Evolutionary conservation across 2,329 filamentous ascomycete species (phyloP), one percentile per base, ranked within the genome.

Genomic region (Diaporthe sp.): DNA sequence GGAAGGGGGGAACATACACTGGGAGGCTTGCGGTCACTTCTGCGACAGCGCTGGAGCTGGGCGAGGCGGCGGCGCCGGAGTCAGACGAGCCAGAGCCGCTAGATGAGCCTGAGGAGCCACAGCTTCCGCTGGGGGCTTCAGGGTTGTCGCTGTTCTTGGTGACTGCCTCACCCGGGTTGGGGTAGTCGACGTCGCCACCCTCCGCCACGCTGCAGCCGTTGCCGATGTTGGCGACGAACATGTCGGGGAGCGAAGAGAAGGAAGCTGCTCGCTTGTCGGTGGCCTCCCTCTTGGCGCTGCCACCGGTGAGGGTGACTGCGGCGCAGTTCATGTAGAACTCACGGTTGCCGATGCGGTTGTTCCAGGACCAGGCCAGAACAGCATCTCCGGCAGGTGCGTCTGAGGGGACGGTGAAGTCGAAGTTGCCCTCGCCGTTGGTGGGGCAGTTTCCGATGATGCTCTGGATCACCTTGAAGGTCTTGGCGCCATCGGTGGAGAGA

Each of bases 311-410:
- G 77, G 89, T 91, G 79, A 96, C 89, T 71, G 90, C 87, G 10
- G 94, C 94, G 81, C 94, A 97, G 85, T 95, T 95, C 93, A 95
- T 95, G 89, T 97, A 97, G 90, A 94, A 94, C 83, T 96, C 94
- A 65, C 94, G 90, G 85, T 95, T 95, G 37, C 94, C 94, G 55
- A 93, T 84, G 78, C 91, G 86, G 87, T 95, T 95, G 85, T 94
- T 93, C 93, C 93, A 94, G 37, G 91, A 92, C 94, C 94, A 96
- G 51, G 92, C 91, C 70, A 96, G 89, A 60, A 96, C 83, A 75
- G 91, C 93, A 47, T 92, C 89, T 84, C 84, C 86, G 76, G 84
- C 81, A 44, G 91, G 90, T 1, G 91, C 90, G 78, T 93, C 91
- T 3, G 85, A 83, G 12, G 94, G 94, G 44, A 96, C 85, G 44